phyloP scores from a whole-genome alignment of 768 basidiomycete species.

The Amanita exitialis region DNA sequence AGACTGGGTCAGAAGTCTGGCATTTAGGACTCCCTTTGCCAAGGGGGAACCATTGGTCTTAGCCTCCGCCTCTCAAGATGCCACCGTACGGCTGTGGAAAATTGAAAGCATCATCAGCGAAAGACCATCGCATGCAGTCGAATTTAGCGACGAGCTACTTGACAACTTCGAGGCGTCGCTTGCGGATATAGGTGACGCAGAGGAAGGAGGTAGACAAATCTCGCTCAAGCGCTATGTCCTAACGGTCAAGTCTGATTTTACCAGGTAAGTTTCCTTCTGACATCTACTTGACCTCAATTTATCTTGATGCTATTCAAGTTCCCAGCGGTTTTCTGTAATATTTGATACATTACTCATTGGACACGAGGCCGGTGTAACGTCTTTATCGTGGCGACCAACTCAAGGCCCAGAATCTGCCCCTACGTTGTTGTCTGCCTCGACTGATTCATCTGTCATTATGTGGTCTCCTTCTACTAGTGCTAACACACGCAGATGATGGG shows the following conservation, averaged over 20 bases:
- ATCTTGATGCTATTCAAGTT: constrained; percentile 11
- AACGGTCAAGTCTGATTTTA: constrained; percentile 41
- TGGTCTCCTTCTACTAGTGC: constrained; percentile 74
- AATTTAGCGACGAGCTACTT: constrained; percentile 62
- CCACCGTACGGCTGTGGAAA: constrained; percentile 88
- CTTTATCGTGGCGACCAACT: constrained; percentile 70
- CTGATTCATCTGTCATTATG: constrained; percentile 90
- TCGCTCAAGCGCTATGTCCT: constrained; percentile 82
- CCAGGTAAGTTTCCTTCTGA: constrained; percentile 21
- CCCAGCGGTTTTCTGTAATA: constrained; percentile 61
- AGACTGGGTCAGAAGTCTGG: constrained; percentile 87
- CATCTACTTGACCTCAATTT: not conserved
- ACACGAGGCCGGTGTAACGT: constrained; percentile 92
- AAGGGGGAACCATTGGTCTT: constrained; percentile 47
- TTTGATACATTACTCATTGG: constrained; percentile 93
- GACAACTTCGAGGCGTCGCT: constrained; percentile 85
- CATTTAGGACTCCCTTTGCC: constrained; percentile 38
- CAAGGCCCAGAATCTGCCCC: constrained; percentile 17
- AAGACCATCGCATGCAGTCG: constrained; percentile 9
- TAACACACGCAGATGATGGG: constrained; percentile 22
- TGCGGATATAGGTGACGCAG: constrained; percentile 56
- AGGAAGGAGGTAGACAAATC: constrained; percentile 78
- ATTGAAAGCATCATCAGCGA: constrained; percentile 43
- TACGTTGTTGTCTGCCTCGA: constrained; percentile 83
- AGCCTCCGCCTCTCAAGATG: constrained; percentile 94